A percentile compares a stretch with the other conserved stretches of the same genome.
Conservation (phyloP, 2,329 filamentous ascomycete genomes). For the Ambrosiella beaveri region DNA sequence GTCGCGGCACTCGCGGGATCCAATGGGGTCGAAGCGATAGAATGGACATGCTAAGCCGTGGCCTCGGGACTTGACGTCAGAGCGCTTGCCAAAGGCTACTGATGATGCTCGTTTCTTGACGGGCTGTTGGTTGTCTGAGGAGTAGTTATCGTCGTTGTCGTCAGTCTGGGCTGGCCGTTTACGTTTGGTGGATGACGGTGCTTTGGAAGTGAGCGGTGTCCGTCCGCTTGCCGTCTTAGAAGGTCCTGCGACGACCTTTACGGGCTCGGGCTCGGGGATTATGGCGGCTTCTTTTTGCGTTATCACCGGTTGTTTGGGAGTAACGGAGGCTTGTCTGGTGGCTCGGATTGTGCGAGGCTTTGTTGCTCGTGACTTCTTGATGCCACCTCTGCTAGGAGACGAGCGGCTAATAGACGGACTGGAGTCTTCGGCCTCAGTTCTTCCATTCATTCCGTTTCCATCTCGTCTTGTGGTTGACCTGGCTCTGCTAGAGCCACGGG, state of each 20-base stretch:
- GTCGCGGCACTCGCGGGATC: conserved; percentile 15
- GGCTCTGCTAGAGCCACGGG: too few relatives aligned
- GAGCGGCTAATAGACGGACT: neutral
- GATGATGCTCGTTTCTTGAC: conserved; percentile 2
- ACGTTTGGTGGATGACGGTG: neutral
- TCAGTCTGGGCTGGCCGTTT: neutral
- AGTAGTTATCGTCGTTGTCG: conserved; percentile 6
- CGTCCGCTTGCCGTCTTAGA: too few relatives aligned
- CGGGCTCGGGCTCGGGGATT: neutral
- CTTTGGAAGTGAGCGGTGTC: neutral
- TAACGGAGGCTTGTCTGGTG: neutral
- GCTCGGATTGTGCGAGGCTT: neutral
- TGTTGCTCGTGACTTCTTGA: neutral
- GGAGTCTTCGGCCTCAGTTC: too few relatives aligned
- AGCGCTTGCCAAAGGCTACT: neutral
- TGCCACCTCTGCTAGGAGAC: neutral
- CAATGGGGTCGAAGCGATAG: conserved; percentile 15
- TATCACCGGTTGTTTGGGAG: too few relatives aligned
- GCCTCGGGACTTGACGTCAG: conserved; percentile 4
- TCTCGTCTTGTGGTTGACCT: too few relatives aligned
- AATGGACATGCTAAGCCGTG: conserved; percentile 16
- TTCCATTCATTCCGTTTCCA: too few relatives aligned
- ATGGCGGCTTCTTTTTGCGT: too few relatives aligned
- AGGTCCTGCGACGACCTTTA: too few relatives aligned
- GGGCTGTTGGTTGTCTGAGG: neutral